A percentile compares a stretch with the other conserved stretches of the same genome.
phyloP scores from a whole-genome alignment of 441 rosid species.

The Rhodomyrtus psidioides region DNA sequence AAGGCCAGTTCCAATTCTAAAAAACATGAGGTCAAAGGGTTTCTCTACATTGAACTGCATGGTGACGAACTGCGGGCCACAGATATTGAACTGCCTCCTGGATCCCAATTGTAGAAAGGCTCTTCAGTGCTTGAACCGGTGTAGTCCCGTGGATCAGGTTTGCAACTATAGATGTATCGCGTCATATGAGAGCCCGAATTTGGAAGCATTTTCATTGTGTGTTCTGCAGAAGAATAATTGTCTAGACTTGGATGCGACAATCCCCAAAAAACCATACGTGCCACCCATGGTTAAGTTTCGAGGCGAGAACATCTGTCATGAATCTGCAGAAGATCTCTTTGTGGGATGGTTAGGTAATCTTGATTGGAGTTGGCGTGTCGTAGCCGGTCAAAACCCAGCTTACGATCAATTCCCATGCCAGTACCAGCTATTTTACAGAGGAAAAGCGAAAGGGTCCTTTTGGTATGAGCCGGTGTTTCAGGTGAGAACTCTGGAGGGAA shows the following conservation, averaged over 20 bases:
- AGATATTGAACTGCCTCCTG: constrained; percentile 67
- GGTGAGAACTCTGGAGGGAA: constrained; percentile 65
- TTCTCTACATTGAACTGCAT: constrained; percentile 77
- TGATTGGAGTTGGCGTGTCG: constrained; percentile 92
- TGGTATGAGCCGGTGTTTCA: constrained; percentile 94
- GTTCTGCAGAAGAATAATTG: constrained; percentile 83
- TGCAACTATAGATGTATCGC: constrained; percentile 88
- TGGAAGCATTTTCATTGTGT: constrained; percentile 87
- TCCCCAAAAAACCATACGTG: constrained; percentile 60
- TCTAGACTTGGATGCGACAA: constrained; percentile 62
- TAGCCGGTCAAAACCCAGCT: constrained; percentile 89
- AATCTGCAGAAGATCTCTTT: constrained; percentile 76
- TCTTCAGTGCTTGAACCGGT: constrained; percentile 80
- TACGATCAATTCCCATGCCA: constrained; percentile 96
- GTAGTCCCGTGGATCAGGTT: constrained; percentile 91
- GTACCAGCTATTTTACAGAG: constrained; percentile 79
- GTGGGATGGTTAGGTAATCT: constrained; percentile 79
- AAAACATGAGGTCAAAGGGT: constrained; percentile 83
- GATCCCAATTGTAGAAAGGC: constrained; percentile 89
- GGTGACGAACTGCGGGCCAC: constrained; percentile 76
- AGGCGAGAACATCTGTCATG: constrained; percentile 50
- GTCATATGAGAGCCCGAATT: constrained; percentile 71
- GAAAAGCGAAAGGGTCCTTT: constrained; percentile 85
- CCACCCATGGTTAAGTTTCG: constrained; percentile 64
- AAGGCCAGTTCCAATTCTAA: constrained; percentile 58